Percentiles rank a stretch among this genome's conserved stretches.
These are phyloP conservation scores for Daldinia childiae DNA, from an alignment of 495 filamentous ascomycete species.

Conservation along the genomic window DNA sequence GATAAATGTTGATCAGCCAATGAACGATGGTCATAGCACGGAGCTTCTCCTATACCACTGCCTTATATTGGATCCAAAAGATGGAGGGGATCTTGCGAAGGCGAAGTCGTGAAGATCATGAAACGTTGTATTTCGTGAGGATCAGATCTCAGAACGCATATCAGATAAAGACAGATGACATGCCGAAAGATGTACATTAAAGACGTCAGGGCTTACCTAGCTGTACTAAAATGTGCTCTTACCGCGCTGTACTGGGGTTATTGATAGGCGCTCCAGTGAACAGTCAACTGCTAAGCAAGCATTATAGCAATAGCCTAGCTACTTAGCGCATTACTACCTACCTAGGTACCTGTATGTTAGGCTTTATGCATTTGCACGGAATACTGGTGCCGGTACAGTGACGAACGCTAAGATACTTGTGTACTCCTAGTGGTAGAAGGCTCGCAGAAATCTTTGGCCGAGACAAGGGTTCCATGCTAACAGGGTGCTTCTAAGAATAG, in stretches of 20 bases:
- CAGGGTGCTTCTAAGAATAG: conserved; percentile 32
- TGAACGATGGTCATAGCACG: conserved; percentile 3
- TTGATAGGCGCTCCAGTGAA: conserved; percentile 38
- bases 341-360: neutral
- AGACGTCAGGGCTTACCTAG: conserved; percentile 23
- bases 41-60: conserved; percentile 5
- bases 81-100: conserved; percentile 25
- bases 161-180: conserved; percentile 40
- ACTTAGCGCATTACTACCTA: conserved; percentile 9
- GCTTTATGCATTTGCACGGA: neutral
- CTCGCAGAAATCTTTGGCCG: conserved; percentile 38
- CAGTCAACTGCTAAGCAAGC: conserved; percentile 20
- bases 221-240: neutral
- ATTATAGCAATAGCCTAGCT: conserved; percentile 3
- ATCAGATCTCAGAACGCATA: conserved; percentile 35
- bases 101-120: conserved; percentile 42
- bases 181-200: conserved; percentile 21
- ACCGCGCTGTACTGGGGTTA: conserved; percentile 20
- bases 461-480: conserved; percentile 24
- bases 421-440: conserved; percentile 6
- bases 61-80: conserved; percentile 8
- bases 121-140: conserved; percentile 45
- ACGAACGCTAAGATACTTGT: conserved; percentile 5
- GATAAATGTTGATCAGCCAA: conserved; percentile 18
- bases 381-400: neutral